Conservation (phyloP, 1,284 basidiomycete species). For the Heliocybe sulcata region DNA sequence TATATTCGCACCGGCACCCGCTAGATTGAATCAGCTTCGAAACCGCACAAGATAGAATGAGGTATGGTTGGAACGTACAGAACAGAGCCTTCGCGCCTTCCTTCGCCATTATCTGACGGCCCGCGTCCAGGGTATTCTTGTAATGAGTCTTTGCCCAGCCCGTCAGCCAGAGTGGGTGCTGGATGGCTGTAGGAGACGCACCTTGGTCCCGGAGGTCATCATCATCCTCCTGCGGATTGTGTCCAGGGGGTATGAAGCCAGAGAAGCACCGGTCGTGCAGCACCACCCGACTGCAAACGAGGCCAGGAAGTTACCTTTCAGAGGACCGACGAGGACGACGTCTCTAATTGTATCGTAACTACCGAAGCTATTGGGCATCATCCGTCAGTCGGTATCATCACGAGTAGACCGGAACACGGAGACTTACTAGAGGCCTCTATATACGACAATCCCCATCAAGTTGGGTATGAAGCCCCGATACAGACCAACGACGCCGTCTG, state of each 20-base stretch:
- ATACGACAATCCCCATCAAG: constrained; percentile 54
- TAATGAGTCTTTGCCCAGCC: constrained; percentile 19
- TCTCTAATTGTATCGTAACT: constrained; percentile 48
- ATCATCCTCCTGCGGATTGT: constrained; percentile 64
- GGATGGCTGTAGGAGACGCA: constrained; percentile 13
- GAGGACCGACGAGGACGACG: constrained; percentile 44
- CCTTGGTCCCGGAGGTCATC: constrained; percentile 63
- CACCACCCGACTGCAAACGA: constrained; percentile 55
- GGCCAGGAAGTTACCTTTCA: constrained; percentile 56
- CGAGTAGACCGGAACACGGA: too few species aligned
- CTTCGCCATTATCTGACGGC: constrained; percentile 48
- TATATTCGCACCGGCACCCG: constrained; percentile 55
- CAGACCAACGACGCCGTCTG: constrained; percentile 43
- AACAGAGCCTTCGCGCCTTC: constrained; percentile 59
- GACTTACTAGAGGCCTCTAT: constrained; percentile 47
- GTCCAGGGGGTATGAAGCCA: constrained; percentile 62
- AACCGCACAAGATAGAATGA: background rate
- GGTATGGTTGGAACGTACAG: constrained; percentile 9
- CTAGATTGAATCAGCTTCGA: constrained; percentile 10
- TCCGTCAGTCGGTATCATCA: background rate
- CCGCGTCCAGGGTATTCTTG: constrained; percentile 56
- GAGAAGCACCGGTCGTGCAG: constrained; percentile 49
- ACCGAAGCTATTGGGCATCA: constrained; percentile 25
- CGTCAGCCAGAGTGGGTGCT: constrained; percentile 6
- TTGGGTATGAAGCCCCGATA: constrained; percentile 62